These are phyloP conservation scores for Polyporus arcularius DNA, from an alignment of 768 basidiomycete genomes.

Conservation along the genomic window DNA sequence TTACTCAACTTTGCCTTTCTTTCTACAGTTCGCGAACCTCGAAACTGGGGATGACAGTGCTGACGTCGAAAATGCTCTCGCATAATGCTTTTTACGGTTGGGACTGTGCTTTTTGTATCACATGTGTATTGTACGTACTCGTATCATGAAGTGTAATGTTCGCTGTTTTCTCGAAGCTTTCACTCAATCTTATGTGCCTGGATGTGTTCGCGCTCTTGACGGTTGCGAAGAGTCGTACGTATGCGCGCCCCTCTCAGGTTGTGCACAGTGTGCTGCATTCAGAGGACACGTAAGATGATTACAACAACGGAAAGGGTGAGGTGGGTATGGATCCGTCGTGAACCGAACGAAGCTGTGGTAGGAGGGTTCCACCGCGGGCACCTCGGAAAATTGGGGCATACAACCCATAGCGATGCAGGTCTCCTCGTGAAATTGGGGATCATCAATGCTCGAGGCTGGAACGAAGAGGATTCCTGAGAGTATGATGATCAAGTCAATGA, in stretches of 20 bases:
- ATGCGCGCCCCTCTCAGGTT: no score
- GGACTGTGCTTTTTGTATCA: constrained; percentile 14
- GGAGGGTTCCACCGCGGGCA: no score
- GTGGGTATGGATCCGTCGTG: no score
- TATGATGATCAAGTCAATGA: no score
- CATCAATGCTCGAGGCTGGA: no score
- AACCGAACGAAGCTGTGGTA: no score
- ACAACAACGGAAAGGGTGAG: neutral
- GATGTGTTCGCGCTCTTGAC: neutral
- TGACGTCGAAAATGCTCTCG: constrained; percentile 94
- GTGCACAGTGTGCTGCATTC: neutral
- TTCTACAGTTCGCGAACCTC: constrained; percentile 77
- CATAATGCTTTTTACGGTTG: constrained; percentile 45
- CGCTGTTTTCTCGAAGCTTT: neutral
- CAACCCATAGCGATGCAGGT: no score
- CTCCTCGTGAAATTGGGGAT: no score
- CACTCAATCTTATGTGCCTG: neutral
- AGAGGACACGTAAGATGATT: neutral
- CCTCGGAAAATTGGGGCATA: no score
- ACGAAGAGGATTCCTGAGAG: no score
- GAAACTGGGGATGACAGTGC: constrained; percentile 92
- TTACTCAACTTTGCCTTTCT: constrained; percentile 6
- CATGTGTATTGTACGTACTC: constrained; percentile 14
- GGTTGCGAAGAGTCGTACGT: no score
- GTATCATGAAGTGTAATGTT: constrained; percentile 16